Evolutionary conservation across 139 green algal genomes (phyloP).

Genomic region (Auxenochlorella protothecoides): DNA sequence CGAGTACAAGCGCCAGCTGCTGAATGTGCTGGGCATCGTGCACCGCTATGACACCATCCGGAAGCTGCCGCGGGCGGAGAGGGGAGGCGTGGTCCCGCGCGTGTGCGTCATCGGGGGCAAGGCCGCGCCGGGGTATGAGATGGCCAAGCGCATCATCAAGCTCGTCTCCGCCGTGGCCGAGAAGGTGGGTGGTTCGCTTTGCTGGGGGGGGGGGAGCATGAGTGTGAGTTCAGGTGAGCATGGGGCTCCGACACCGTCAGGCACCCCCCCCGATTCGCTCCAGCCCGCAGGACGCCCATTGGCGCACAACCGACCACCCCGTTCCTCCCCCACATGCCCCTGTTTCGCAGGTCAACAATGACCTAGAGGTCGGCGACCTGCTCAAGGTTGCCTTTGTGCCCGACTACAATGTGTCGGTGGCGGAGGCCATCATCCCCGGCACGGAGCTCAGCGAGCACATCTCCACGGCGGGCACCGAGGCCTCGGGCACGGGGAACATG

Average conservation of each 20-base stretch:
- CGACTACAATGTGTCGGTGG: constrained; percentile 96
- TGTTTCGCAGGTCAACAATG: constrained; percentile 60
- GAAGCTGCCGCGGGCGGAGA: constrained; percentile 72
- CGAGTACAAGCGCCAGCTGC: constrained; percentile 98
- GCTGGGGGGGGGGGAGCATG: not conserved
- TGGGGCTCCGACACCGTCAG: not conserved
- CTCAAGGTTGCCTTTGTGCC: constrained; percentile 91
- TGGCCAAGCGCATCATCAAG: constrained; percentile 98
- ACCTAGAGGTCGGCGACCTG: constrained; percentile 85
- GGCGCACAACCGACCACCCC: not conserved
- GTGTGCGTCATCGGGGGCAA: constrained; percentile 95
- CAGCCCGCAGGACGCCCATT: not conserved
- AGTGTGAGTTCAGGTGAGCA: not conserved
- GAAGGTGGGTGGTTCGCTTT: constrained; percentile 9
- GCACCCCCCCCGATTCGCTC: not conserved
- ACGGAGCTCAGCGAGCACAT: constrained; percentile 93
- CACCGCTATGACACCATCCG: constrained; percentile 87
- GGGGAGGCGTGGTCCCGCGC: constrained; percentile 64
- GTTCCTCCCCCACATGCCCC: not conserved
- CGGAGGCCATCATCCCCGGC: constrained; percentile 86
- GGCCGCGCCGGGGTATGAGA: constrained; percentile 92
- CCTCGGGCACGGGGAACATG: constrained; percentile 96
- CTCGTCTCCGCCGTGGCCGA: constrained; percentile 81
- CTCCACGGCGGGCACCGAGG: constrained; percentile 92
- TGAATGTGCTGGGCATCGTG: constrained; percentile 85